Conservation (phyloP, 768 basidiomycete genomes). For the Lactifluus piperatus region DNA sequence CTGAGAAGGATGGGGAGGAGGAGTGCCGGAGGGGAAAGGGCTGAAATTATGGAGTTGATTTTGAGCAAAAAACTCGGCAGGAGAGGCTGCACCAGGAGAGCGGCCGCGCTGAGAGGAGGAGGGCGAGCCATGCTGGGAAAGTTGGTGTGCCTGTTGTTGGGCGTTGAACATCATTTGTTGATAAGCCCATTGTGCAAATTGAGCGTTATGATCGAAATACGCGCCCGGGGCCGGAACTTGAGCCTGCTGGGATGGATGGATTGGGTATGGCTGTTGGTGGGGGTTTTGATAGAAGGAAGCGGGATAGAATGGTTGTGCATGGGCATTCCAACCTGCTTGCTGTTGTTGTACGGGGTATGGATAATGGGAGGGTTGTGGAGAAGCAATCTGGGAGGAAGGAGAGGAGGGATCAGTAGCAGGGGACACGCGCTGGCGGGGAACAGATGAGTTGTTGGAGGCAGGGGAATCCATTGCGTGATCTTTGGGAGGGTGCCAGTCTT, state of each 20-base stretch:
- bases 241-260: slow-evolving; percentile 29
- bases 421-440: slow-evolving; percentile 51
- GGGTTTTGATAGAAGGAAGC: slow-evolving; percentile 62
- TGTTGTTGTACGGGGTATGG: slow-evolving; percentile 68
- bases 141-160: slow-evolving; percentile 24
- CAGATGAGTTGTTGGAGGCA: slow-evolving; percentile 29
- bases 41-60: slow-evolving; percentile 46
- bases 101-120: slow-evolving; percentile 34
- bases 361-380: slow-evolving; percentile 40
- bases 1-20: slow-evolving; percentile 47
- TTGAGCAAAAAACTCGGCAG: slow-evolving; percentile 50
- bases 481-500: slow-evolving; percentile 66
- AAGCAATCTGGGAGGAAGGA: slow-evolving; percentile 26
- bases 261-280: slow-evolving; percentile 49
- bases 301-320: slow-evolving; percentile 68
- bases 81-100: slow-evolving; percentile 31
- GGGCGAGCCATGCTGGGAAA: slow-evolving; percentile 24
- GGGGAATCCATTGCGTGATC: slow-evolving; percentile 54
- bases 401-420: slow-evolving; percentile 45
- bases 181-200: slow-evolving; percentile 82
- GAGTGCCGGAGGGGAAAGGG: slow-evolving; percentile 62
- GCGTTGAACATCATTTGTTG: slow-evolving; percentile 83
- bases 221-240: slow-evolving; percentile 43
- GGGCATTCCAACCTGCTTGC: slow-evolving; percentile 62
- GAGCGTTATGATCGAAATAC: slow-evolving; percentile 73